phyloP scores from a whole-genome alignment of 306 rosid genomes.

The Clitoria ternatea region DNA sequence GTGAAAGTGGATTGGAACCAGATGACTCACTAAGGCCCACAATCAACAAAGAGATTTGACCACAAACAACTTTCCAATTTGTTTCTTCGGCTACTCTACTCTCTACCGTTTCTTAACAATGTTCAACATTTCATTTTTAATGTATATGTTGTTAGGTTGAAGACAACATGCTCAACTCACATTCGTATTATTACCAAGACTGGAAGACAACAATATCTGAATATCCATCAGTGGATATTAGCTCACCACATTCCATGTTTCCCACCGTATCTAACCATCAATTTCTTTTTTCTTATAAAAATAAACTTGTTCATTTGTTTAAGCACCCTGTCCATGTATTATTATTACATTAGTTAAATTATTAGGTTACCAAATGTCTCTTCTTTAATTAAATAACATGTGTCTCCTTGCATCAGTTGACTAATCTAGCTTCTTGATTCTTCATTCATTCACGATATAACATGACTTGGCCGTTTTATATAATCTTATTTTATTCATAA shows the following conservation, averaged over 20 bases:
- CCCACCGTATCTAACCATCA: background rate
- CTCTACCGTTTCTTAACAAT: background rate
- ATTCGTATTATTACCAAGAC: background rate
- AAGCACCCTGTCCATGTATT: background rate
- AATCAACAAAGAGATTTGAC: constrained; percentile 38
- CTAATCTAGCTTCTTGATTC: background rate
- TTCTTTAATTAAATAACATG: background rate
- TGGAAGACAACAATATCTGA: constrained; percentile 23
- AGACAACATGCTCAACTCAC: constrained; percentile 37
- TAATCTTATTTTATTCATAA: background rate
- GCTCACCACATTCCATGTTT: constrained; percentile 14
- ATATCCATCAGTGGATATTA: constrained; percentile 8
- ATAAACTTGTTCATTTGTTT: too few species aligned
- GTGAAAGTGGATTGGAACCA: constrained; percentile 46
- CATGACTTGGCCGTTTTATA: background rate
- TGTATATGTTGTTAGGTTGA: constrained; percentile 34
- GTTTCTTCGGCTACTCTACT: background rate
- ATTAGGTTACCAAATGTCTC: background rate
- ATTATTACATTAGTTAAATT: background rate
- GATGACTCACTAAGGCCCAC: constrained; percentile 36
- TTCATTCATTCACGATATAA: background rate
- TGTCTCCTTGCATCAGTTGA: background rate
- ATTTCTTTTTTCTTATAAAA: background rate
- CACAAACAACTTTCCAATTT: constrained; percentile 3
- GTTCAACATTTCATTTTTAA: background rate